Evolutionary conservation across 2,329 filamentous ascomycete genomes (phyloP).

Genomic region (Aspergillus arachidicola): DNA sequence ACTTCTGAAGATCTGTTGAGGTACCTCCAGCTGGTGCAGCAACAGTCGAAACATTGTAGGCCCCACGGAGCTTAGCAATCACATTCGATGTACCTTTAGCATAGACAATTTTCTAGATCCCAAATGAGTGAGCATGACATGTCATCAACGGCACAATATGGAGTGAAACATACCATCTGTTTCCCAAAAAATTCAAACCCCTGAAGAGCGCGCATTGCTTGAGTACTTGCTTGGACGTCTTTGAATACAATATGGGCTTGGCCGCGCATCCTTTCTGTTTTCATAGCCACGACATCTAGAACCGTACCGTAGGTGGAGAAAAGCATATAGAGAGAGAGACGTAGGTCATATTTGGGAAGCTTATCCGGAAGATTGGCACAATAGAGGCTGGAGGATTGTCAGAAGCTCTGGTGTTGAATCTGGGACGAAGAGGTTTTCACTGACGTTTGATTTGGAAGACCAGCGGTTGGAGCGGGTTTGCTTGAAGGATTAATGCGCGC

Average conservation of each 20-base stretch:
- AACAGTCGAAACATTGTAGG: slow-evolving; percentile 69
- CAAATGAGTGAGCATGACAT: slow-evolving; percentile 6
- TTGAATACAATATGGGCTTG: slow-evolving; percentile 92
- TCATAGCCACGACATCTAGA: slow-evolving; percentile 86
- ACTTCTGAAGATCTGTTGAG: slow-evolving; percentile 75
- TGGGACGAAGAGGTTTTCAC: slow-evolving; percentile 33
- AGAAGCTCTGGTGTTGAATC: slow-evolving; percentile 17
- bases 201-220: slow-evolving; percentile 87
- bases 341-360: slow-evolving; percentile 84
- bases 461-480: slow-evolving; percentile 42
- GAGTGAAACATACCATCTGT: slow-evolving; percentile 69
- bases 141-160: background rate
- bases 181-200: slow-evolving; percentile 83
- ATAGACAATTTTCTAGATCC: slow-evolving; percentile 78
- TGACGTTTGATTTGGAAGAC: slow-evolving; percentile 76
- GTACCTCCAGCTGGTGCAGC: slow-evolving; percentile 59
- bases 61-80: slow-evolving; percentile 88
- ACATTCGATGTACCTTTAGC: slow-evolving; percentile 87
- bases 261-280: slow-evolving; percentile 89
- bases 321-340: slow-evolving; percentile 84
- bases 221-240: slow-evolving; percentile 87
- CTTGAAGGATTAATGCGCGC: slow-evolving; percentile 43
- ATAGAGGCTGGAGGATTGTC: slow-evolving; percentile 68
- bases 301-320: slow-evolving; percentile 94
- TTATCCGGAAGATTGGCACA: slow-evolving; percentile 87